Evolutionary conservation across 164 flowering plant genomes (phyloP), one percentile per base, ranked within the genome.

Genomic region (Paratinospora sagittata): DNA sequence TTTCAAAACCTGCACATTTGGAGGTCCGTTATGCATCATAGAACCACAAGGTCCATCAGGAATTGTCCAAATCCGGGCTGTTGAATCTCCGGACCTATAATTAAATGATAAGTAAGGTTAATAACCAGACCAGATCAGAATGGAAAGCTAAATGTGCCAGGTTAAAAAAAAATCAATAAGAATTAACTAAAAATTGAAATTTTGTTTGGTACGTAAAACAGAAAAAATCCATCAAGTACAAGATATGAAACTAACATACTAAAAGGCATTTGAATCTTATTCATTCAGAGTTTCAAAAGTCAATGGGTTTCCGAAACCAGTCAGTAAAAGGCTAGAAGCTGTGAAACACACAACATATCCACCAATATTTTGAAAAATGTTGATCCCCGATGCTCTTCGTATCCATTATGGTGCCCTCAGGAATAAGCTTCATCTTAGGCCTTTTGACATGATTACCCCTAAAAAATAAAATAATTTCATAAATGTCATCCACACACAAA

Each of bases 51-150:
- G n/a, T n/a, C n/a, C n/a, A n/a, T n/a, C n/a, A n/a, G n/a, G n/a
- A n/a, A n/a, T n/a, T n/a, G n/a, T n/a, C n/a, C n/a, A n/a, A 67
- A 95, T 95, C 36, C 99, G 87, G 30, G 97, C 99, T 23, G 99
- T 95, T 6, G 97, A 87, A 81, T 95, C 99, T 71, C 99, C 99
- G 70, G 97, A 92, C 72, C 99, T 95, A 77, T 23, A 70, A 70
- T 36, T 45, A 70, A 43, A 47, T 8, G 60, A 74, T 14, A 27
- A 57, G 10, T 12, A 16, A 52, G 17, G 27, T 14, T 21, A 14
- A 45, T 36, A n/a, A 49, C 39, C 7, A 52, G 24, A 55, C 49
- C 4, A 52, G 19, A 19, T 52, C 17, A 52, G 21, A 52, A 52
- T 52, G 58, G 58, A 52, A 3, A 52, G 43, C 43, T 39, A 39